phyloP scores from a whole-genome alignment of 768 basidiomycete genomes.

The Amanita polypyramis region DNA sequence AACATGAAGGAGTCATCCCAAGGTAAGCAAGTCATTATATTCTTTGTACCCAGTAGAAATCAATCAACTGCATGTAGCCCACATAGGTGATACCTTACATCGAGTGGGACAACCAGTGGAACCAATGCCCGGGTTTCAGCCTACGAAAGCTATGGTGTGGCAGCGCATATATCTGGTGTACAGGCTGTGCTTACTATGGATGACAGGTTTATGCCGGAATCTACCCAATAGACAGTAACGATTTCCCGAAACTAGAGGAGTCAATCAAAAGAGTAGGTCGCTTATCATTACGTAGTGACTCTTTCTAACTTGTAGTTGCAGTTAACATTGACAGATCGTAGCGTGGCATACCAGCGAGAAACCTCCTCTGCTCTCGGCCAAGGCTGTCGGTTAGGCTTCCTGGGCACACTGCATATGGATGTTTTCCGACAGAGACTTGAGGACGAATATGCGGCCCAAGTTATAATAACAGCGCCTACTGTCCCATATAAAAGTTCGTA shows the following conservation, averaged over 20 bases:
- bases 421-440: constrained; percentile 92
- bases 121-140: constrained; percentile 85
- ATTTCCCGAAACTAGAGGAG: constrained; percentile 92
- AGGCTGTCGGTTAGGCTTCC: constrained; percentile 89
- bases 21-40: constrained; percentile 34
- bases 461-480: constrained; percentile 93
- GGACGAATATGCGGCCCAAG: constrained; percentile 91
- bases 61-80: constrained; percentile 37
- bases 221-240: constrained; percentile 84
- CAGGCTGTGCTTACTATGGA: constrained; percentile 6
- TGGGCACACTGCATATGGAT: constrained; percentile 95
- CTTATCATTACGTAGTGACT: constrained; percentile 8
- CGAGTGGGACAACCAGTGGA: constrained; percentile 63
- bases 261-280: constrained; percentile 72
- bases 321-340: constrained; percentile 80
- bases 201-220: constrained; percentile 85
- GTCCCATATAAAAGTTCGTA: constrained; percentile 80
- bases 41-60: neutral
- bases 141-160: constrained; percentile 84
- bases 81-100: constrained; percentile 90
- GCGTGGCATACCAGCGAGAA: constrained; percentile 85
- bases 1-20: constrained; percentile 98
- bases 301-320: constrained; percentile 18
- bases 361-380: constrained; percentile 92
- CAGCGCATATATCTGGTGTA: neutral